phyloP scores from a whole-genome alignment of 2,329 filamentous ascomycete species.

The Penicillium palitans region DNA sequence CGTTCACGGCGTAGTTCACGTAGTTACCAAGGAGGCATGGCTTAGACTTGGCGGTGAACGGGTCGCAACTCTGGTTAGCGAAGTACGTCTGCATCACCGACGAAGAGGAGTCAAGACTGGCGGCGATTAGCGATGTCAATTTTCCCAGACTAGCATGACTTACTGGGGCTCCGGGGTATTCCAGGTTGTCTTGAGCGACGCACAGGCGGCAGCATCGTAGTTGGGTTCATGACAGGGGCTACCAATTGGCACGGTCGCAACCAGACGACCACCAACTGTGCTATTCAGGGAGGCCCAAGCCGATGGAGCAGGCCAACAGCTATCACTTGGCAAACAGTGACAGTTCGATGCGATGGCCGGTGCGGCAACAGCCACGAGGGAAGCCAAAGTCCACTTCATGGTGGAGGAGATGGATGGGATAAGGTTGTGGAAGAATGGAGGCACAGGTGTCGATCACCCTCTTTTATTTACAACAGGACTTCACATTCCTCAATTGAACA shows the following conservation, averaged over 20 bases:
- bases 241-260: constrained; percentile 43
- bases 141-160: neutral
- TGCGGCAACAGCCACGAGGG: constrained; percentile 18
- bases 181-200: constrained; percentile 24
- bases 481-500: neutral
- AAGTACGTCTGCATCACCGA: constrained; percentile 38
- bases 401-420: constrained; percentile 10
- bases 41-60: constrained; percentile 27
- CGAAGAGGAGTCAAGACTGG: constrained; percentile 29
- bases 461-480: neutral
- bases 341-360: constrained; percentile 16
- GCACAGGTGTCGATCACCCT: constrained; percentile 11
- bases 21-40: constrained; percentile 35
- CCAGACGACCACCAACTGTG: constrained; percentile 40
- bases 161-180: constrained; percentile 33
- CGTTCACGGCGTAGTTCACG: constrained; percentile 39
- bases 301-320: constrained; percentile 40
- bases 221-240: constrained; percentile 38
- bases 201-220: constrained; percentile 26
- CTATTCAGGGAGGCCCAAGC: constrained; percentile 39
- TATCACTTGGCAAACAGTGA: constrained; percentile 36
- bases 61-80: constrained; percentile 36
- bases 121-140: neutral
- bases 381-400: constrained; percentile 29
- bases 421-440: constrained; percentile 2